A percentile compares a stretch with the other conserved stretches of the same genome.
phyloP scores from a whole-genome alignment of 1,139 yeast genomes.

The Geotrichum aggregatum region DNA sequence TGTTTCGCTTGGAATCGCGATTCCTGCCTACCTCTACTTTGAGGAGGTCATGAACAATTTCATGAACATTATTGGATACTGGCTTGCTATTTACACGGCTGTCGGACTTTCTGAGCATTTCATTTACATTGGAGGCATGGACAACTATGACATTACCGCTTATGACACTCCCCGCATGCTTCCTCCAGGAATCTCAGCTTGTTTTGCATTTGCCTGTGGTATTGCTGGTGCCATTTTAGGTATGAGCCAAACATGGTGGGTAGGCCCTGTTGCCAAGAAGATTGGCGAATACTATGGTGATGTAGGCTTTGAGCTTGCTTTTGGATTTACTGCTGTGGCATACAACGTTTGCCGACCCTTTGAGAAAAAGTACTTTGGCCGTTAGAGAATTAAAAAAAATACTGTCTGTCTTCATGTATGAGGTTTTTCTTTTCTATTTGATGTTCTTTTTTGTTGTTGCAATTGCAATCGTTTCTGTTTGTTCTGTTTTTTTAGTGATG shows the following conservation, averaged over 20 bases:
- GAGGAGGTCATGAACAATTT: constrained; percentile 71
- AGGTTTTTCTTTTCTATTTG: background rate
- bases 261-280: constrained; percentile 58
- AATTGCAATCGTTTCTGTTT: background rate
- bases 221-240: constrained; percentile 82
- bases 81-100: constrained; percentile 79
- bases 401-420: background rate
- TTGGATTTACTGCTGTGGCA: constrained; percentile 63
- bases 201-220: constrained; percentile 75
- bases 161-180: constrained; percentile 54
- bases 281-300: constrained; percentile 78
- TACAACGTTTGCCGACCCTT: constrained; percentile 60
- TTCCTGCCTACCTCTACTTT: constrained; percentile 79
- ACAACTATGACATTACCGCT: constrained; percentile 58
- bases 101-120: constrained; percentile 74
- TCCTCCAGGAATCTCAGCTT: constrained; percentile 76
- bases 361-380: constrained; percentile 43
- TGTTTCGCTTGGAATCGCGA: constrained; percentile 75
- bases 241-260: constrained; percentile 81
- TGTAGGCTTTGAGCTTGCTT: constrained; percentile 78
- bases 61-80: constrained; percentile 87
- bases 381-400: too few relatives aligned
- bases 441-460: background rate
- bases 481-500: background rate
- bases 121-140: constrained; percentile 55